Conservation (phyloP, 1,139 yeast genomes). For the Diutina mesorugosa region DNA sequence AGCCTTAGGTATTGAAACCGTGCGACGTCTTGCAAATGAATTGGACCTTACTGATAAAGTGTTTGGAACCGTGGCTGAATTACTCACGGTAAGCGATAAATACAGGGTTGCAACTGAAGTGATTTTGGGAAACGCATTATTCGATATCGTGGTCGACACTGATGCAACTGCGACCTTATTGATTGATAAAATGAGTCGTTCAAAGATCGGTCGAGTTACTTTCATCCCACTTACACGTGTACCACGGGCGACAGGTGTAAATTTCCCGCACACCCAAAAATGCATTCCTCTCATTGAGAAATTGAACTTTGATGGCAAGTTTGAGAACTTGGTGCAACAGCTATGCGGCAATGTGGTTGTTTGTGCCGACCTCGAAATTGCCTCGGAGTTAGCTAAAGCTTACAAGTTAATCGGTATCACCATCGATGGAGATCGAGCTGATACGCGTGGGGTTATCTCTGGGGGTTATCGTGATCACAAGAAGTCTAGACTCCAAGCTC, state of each 20-base stretch:
- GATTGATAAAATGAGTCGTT: slow-evolving; percentile 65
- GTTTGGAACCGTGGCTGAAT: slow-evolving; percentile 76
- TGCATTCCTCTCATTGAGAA: slow-evolving; percentile 70
- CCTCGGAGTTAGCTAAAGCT: slow-evolving; percentile 53
- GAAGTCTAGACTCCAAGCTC: slow-evolving; percentile 57
- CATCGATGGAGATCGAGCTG: slow-evolving; percentile 83
- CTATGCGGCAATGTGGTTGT: slow-evolving; percentile 77
- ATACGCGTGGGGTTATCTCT: slow-evolving; percentile 67
- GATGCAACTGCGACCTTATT: slow-evolving; percentile 73
- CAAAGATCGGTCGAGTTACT: slow-evolving; percentile 72
- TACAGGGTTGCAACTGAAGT: slow-evolving; percentile 82
- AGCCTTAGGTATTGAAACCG: slow-evolving; percentile 58
- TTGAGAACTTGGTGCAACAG: slow-evolving; percentile 58
- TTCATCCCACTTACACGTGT: slow-evolving; percentile 81
- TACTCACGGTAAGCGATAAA: slow-evolving; percentile 69
- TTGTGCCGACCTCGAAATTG: slow-evolving; percentile 55
- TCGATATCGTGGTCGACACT: slow-evolving; percentile 80
- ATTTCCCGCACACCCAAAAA: slow-evolving; percentile 42
- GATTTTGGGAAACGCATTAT: slow-evolving; percentile 75
- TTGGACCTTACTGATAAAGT: slow-evolving; percentile 47
- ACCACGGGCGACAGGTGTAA: slow-evolving; percentile 13
- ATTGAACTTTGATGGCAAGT: slow-evolving; percentile 38
- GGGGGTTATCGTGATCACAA: slow-evolving; percentile 81
- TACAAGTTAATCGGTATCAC: slow-evolving; percentile 70
- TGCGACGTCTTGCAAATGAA: slow-evolving; percentile 42